Conservation (phyloP, 371 early-diverging fungal genomes). For the Mortierella sp. region DNA sequence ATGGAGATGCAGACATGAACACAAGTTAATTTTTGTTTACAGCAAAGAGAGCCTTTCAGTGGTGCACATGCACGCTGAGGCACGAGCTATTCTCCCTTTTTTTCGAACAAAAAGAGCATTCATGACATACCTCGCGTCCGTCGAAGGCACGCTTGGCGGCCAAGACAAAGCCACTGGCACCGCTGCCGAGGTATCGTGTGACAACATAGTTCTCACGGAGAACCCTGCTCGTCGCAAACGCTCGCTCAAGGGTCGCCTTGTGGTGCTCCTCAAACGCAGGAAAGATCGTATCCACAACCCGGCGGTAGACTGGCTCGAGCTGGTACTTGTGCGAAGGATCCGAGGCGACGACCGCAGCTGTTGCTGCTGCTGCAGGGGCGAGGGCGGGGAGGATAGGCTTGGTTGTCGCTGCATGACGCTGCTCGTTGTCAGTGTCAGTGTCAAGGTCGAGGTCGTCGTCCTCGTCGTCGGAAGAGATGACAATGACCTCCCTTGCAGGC, state of each 20-base stretch:
- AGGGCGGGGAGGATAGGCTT: background rate
- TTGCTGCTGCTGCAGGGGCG: background rate
- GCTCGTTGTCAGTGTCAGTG: background rate
- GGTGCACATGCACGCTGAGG: background rate
- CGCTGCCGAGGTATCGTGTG: conserved; percentile 43
- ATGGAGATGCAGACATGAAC: background rate
- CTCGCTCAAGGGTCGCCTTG: conserved; percentile 42
- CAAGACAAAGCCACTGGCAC: conserved; percentile 46
- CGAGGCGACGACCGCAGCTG: background rate
- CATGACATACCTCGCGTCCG: conserved; percentile 33
- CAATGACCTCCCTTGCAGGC: conserved; percentile 31
- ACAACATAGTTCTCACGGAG: conserved; percentile 42
- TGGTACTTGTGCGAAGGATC: conserved; percentile 26
- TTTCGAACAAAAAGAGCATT: background rate
- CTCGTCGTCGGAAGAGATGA: conserved; percentile 47
- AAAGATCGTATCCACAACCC: conserved; percentile 44
- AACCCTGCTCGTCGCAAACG: conserved; percentile 32
- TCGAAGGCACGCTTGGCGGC: conserved; percentile 37
- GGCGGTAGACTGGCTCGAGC: conserved; percentile 26
- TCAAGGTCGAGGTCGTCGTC: background rate
- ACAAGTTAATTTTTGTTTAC: background rate
- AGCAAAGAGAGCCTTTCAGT: background rate
- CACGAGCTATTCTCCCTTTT: background rate
- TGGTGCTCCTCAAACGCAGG: conserved; percentile 29
- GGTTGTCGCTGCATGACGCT: background rate